Evolutionary conservation across 768 basidiomycete species (phyloP).

Genomic region (Boletus fagicola): DNA sequence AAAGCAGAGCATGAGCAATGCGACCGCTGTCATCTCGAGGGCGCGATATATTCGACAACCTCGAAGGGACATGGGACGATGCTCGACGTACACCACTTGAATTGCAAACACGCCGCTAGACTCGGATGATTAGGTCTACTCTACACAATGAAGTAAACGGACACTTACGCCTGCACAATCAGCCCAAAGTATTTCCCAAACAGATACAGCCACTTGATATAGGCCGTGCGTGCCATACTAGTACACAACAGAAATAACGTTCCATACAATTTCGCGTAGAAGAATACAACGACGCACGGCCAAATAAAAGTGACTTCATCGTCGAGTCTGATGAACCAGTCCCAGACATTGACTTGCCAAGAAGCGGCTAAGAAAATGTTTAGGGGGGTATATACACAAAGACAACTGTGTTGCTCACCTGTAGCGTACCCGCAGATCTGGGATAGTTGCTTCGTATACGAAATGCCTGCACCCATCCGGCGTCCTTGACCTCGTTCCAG

Average conservation of each 20-base stretch:
- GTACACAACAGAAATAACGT: not conserved
- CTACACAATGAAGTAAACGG: not conserved
- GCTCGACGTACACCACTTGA: constrained; percentile 5
- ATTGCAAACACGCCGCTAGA: constrained; percentile 10
- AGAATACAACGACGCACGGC: constrained; percentile 16
- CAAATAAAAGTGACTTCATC: constrained; percentile 25
- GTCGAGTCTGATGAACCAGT: constrained; percentile 14
- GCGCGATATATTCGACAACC: constrained; percentile 15
- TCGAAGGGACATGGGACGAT: not conserved
- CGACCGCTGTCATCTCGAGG: constrained; percentile 12
- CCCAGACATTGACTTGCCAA: constrained; percentile 18
- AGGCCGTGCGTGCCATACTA: constrained; percentile 17
- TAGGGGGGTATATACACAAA: not conserved
- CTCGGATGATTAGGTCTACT: not conserved
- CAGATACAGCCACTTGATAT: constrained; percentile 29
- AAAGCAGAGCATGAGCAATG: constrained; percentile 16
- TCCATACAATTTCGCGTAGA: not conserved
- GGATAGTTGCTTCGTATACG: not conserved
- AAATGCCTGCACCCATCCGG: not conserved
- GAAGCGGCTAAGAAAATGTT: constrained; percentile 7
- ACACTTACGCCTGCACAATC: constrained; percentile 16
- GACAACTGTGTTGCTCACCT: not conserved
- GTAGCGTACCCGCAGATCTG: constrained; percentile 9
- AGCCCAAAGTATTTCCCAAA: constrained; percentile 23
- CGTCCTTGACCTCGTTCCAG: not conserved